Evolutionary conservation across 1,284 basidiomycete species (phyloP).

Genomic region (Ceratobasidium sp.): DNA sequence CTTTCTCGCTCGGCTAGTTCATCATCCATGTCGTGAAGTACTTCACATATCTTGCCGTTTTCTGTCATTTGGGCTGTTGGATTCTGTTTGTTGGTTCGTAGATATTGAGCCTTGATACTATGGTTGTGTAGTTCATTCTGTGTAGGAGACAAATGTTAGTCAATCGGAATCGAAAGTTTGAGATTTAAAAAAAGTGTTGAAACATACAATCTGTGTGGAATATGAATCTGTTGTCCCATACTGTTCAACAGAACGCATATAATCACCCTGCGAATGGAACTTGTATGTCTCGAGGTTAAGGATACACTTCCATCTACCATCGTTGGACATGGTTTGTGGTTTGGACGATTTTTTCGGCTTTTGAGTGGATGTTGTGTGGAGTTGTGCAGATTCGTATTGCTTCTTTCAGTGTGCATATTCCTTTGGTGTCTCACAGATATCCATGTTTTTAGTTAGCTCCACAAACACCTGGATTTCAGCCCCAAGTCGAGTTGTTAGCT

Average conservation of each 20-base stretch:
- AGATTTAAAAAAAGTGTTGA: conserved; percentile 16
- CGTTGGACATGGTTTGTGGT: not conserved
- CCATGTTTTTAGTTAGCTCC: conserved; percentile 37
- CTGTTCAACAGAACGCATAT: conserved; percentile 49
- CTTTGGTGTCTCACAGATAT: conserved; percentile 46
- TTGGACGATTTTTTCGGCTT: not conserved
- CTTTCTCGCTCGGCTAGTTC: not conserved
- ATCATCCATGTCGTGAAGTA: not conserved
- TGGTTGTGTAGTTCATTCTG: conserved; percentile 47
- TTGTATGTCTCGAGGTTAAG: conserved; percentile 45
- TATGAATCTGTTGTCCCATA: conserved; percentile 51
- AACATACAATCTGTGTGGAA: conserved; percentile 49
- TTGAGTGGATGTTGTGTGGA: not conserved
- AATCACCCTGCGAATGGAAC: conserved; percentile 53
- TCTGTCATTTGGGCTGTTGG: not conserved
- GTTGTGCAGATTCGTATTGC: not conserved
- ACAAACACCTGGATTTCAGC: conserved; percentile 48
- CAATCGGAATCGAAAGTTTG: not conserved
- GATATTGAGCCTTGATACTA: conserved; percentile 29
- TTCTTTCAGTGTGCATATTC: conserved; percentile 43
- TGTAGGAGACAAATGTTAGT: no score
- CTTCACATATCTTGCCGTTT: not conserved
- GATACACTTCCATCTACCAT: not conserved
- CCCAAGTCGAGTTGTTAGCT: conserved; percentile 47
- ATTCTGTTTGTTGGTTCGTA: not conserved